These are phyloP conservation scores for Skeletonema potamos DNA, from an alignment of 108 stramenopile genomes.

Conservation along the genomic window DNA sequence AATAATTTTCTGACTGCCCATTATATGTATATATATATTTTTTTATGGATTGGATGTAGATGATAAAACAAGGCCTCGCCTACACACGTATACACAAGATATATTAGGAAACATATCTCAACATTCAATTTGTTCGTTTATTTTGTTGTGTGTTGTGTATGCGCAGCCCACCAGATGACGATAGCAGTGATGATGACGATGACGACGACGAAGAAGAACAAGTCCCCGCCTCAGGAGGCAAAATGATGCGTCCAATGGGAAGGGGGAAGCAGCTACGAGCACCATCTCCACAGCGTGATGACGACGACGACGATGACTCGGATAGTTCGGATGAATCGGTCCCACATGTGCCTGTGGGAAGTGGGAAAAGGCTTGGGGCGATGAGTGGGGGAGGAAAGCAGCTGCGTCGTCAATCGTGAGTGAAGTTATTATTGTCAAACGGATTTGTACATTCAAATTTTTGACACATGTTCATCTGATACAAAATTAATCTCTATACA, in stretches of 20 bases:
- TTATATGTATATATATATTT: no score
- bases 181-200: constrained; percentile 29
- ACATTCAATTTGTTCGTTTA: neutral
- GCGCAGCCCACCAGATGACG: constrained; percentile 35
- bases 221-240: constrained; percentile 53
- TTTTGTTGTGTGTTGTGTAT: neutral
- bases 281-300: constrained; percentile 29
- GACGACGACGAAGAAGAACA: constrained; percentile 33
- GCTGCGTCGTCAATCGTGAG: constrained; percentile 30
- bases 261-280: constrained; percentile 64
- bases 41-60: no score
- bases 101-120: constrained; percentile 2
- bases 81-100: no score
- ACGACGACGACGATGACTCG: constrained; percentile 48
- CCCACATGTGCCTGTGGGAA: constrained; percentile 46
- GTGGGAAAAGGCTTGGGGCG: constrained; percentile 63
- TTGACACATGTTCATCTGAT: neutral
- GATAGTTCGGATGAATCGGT: constrained; percentile 26
- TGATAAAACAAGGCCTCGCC: no score
- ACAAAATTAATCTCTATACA: neutral
- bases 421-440: neutral
- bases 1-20: no score
- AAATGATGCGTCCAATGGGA: constrained; percentile 78
- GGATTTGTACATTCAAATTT: neutral
- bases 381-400: constrained; percentile 22